These are phyloP conservation scores for Melaleuca quinquenervia DNA, from an alignment of 345 rosid genomes.

Conservation along the genomic window DNA sequence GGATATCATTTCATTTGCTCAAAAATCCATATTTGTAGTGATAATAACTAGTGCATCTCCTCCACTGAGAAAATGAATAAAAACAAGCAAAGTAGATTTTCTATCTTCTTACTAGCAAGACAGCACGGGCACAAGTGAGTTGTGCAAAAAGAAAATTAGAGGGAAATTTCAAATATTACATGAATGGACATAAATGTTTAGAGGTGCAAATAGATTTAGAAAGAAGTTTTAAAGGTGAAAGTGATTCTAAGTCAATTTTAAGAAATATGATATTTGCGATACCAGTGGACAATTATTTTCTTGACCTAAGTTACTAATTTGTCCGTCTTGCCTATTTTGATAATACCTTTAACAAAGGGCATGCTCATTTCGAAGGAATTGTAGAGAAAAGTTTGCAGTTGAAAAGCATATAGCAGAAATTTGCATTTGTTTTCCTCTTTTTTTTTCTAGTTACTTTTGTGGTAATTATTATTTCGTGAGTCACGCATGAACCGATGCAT, in stretches of 20 bases:
- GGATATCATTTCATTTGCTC: neutral
- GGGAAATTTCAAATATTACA: no score
- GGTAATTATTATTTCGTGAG: neutral
- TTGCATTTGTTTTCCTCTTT: neutral
- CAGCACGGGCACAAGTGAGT: neutral
- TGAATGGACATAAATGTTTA: no score
- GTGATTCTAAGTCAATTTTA: neutral
- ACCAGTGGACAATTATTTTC: neutral
- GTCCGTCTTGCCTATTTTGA: neutral
- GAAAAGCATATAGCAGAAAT: neutral
- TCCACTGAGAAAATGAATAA: neutral
- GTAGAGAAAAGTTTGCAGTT: neutral
- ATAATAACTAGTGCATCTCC: neutral
- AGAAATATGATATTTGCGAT: neutral
- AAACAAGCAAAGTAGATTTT: neutral
- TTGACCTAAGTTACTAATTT: neutral
- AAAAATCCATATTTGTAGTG: neutral
- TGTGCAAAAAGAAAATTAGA: neutral
- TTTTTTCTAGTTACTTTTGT: neutral
- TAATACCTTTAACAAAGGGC: neutral
- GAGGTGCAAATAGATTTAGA: neutral
- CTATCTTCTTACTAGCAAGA: neutral
- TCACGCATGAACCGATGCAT: neutral
- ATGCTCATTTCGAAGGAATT: neutral
- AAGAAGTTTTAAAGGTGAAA: neutral